These are phyloP conservation scores for Hypoxylon sp. DNA, from an alignment of 2,329 filamentous ascomycete species.

Conservation along the genomic window DNA sequence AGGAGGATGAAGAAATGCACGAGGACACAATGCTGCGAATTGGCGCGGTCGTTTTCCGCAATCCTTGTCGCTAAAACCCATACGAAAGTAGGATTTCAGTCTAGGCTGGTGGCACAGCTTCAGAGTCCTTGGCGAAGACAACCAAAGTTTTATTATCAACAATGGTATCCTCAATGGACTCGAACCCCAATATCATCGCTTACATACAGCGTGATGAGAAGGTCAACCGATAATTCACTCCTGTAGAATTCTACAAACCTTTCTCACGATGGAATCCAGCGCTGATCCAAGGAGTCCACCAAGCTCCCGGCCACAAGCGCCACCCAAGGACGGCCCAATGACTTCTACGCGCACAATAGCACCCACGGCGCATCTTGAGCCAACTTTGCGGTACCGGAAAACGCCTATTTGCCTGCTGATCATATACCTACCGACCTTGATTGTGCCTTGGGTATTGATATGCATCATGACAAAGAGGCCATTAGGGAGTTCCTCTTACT, in stretches of 20 bases:
- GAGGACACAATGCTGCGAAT: background rate
- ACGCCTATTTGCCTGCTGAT: constrained; percentile 21
- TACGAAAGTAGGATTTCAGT: background rate
- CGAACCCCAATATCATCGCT: background rate
- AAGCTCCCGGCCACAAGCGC: background rate
- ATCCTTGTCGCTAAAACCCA: background rate
- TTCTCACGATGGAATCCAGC: constrained; percentile 3
- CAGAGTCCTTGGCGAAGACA: background rate
- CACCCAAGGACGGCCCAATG: background rate
- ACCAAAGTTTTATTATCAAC: background rate
- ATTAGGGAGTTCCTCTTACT: constrained; percentile 29
- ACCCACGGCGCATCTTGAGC: background rate
- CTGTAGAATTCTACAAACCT: background rate
- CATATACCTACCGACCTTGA: constrained; percentile 37
- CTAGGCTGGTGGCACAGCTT: background rate
- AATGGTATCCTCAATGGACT: background rate
- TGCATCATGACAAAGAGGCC: constrained; percentile 34
- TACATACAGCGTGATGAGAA: background rate
- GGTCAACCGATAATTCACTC: too few species aligned
- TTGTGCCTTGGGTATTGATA: constrained; percentile 36
- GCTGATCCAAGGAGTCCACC: background rate
- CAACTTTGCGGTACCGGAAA: constrained; percentile 24
- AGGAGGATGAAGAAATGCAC: background rate
- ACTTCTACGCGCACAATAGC: background rate
- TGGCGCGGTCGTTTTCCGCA: background rate